Evolutionary conservation across 495 filamentous ascomycete species (phyloP).

Genomic region (Chaetomidium leptoderma): DNA sequence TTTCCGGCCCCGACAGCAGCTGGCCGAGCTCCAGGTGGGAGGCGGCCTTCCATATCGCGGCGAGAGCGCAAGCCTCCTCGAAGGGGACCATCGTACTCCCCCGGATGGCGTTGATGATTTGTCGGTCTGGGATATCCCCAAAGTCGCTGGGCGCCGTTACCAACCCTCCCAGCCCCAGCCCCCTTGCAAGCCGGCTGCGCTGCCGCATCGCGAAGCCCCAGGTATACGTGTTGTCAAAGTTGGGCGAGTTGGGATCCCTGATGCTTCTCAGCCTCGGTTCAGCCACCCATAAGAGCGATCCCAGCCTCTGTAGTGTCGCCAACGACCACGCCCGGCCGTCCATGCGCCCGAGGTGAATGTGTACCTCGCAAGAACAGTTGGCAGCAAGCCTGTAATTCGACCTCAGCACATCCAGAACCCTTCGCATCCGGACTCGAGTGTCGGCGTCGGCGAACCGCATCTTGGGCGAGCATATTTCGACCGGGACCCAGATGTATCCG

Average conservation of each 20-base stretch:
- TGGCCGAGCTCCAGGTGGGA: constrained; percentile 25
- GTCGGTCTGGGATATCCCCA: constrained; percentile 9
- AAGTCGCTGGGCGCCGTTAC: background rate
- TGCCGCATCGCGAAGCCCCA: constrained; percentile 30
- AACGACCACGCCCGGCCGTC: constrained; percentile 27
- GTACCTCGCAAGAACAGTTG: constrained; percentile 34
- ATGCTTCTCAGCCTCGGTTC: constrained; percentile 33
- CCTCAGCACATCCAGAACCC: constrained; percentile 21
- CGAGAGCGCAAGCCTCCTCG: constrained; percentile 17
- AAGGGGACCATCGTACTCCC: background rate
- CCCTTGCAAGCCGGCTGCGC: constrained; percentile 26
- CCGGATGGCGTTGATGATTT: constrained; percentile 8
- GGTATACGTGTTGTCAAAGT: constrained; percentile 30
- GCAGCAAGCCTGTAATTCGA: constrained; percentile 21
- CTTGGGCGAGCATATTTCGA: constrained; percentile 33
- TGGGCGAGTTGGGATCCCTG: constrained; percentile 30
- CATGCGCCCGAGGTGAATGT: constrained; percentile 31
- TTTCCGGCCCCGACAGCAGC: constrained; percentile 26
- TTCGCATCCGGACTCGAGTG: constrained; percentile 14
- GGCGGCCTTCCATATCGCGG: constrained; percentile 22
- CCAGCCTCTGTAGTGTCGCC: constrained; percentile 28
- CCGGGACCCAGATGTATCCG: constrained; percentile 28
- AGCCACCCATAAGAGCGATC: constrained; percentile 29
- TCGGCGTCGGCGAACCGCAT: constrained; percentile 17
- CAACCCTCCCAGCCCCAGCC: background rate